A percentile compares a stretch with the other conserved stretches of the same genome.
phyloP scores from a whole-genome alignment of 805 yeast genomes.

The Metschnikowia santaceciliae region DNA sequence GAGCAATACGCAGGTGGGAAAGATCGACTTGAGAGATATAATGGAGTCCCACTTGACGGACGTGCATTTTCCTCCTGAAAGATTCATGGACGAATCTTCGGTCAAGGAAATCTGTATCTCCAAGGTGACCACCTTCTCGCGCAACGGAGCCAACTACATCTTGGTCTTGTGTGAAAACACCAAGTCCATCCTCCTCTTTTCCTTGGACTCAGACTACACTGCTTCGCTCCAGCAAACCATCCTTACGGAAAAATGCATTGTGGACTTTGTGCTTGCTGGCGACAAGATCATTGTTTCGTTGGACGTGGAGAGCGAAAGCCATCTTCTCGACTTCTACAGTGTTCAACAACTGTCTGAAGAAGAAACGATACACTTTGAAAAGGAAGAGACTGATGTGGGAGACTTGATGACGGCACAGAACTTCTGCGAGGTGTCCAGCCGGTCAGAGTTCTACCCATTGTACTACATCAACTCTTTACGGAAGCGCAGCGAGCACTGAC shows the following conservation, averaged over 20 bases:
- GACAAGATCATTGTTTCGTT: constrained; percentile 24
- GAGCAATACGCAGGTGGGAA: constrained; percentile 40
- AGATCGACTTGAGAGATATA: constrained; percentile 45
- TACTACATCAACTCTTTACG: constrained; percentile 48
- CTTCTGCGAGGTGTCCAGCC: constrained; percentile 30
- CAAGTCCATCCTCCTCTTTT: constrained; percentile 39
- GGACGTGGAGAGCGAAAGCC: constrained; percentile 26
- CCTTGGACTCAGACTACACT: constrained; percentile 21
- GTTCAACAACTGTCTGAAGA: constrained; percentile 18
- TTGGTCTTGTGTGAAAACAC: constrained; percentile 53
- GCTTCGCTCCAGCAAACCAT: constrained; percentile 31
- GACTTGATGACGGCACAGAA: constrained; percentile 24
- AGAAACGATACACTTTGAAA: constrained; percentile 2
- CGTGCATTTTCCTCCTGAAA: constrained; percentile 58
- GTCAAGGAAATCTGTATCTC: constrained; percentile 52
- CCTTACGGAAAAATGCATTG: constrained; percentile 20
- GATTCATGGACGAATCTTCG: constrained; percentile 53
- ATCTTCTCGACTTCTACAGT: constrained; percentile 24
- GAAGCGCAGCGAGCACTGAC: constrained; percentile 60
- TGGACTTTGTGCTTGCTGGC: constrained; percentile 26
- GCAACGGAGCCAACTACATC: constrained; percentile 24
- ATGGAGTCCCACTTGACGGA: constrained; percentile 45
- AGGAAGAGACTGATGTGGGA: constrained; percentile 15
- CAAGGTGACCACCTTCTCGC: constrained; percentile 33
- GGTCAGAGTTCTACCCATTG: constrained; percentile 44